Conservation (phyloP, 768 basidiomycete genomes). For the Astraeus odoratus region DNA sequence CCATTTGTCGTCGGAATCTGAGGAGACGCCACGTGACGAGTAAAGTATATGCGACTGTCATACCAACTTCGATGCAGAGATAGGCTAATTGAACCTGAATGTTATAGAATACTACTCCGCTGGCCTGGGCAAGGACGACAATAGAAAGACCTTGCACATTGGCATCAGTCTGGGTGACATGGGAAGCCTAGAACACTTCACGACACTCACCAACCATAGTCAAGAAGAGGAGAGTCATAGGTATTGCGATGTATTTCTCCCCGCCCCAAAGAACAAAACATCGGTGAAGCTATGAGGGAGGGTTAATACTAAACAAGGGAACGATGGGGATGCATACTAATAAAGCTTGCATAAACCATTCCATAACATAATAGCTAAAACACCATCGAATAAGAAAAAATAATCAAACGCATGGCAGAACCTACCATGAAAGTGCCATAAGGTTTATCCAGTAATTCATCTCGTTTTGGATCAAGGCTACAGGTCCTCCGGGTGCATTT, state of each 20-base stretch:
- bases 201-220: constrained; percentile 11
- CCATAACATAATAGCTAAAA: constrained; percentile 21
- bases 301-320: neutral
- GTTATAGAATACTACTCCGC: constrained; percentile 11
- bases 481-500: constrained; percentile 6
- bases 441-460: constrained; percentile 15
- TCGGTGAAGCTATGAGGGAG: constrained; percentile 3
- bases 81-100: constrained; percentile 20
- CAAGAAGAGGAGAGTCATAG: constrained; percentile 10
- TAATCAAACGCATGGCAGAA: neutral
- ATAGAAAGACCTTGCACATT: constrained; percentile 11
- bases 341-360: constrained; percentile 24
- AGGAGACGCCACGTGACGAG: constrained; percentile 26
- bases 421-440: constrained; percentile 14
- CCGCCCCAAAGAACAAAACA: constrained; percentile 13
- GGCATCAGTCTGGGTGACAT: neutral
- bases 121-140: constrained; percentile 8
- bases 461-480: constrained; percentile 10
- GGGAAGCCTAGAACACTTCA: neutral
- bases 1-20: constrained; percentile 11
- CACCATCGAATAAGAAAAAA: too few relatives aligned
- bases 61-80: constrained; percentile 22
- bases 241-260: constrained; percentile 9
- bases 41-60: constrained; percentile 26
- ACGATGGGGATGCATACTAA: constrained; percentile 7